phyloP scores from a whole-genome alignment of 2,329 filamentous ascomycete genomes.

The Dothiorella sarmentorum region DNA sequence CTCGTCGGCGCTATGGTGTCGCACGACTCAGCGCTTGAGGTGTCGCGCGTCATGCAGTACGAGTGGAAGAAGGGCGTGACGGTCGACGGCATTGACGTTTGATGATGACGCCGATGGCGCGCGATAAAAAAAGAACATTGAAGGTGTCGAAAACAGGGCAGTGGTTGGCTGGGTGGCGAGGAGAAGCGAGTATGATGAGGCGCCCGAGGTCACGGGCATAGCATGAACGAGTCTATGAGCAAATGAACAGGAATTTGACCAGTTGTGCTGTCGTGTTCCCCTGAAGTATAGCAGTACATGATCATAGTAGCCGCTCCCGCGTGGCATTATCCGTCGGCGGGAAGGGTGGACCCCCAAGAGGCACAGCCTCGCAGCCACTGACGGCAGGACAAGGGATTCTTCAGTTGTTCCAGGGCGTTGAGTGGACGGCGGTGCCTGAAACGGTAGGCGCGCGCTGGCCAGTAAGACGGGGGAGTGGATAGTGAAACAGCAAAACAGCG shows the following conservation, averaged over 20 bases:
- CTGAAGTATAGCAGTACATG: too few species aligned
- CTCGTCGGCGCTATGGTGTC: conserved; percentile 79
- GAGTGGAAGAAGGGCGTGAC: conserved; percentile 82
- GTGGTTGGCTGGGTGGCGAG: neutral
- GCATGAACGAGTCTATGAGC: neutral
- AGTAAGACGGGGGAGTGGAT: neutral
- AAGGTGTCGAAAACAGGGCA: conserved; percentile 6
- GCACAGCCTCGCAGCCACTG: conserved; percentile 11
- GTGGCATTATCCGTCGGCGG: neutral
- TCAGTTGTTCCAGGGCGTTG: neutral
- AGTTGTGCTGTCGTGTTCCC: neutral
- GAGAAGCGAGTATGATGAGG: neutral
- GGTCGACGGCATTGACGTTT: conserved; percentile 81
- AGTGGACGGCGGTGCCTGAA: neutral
- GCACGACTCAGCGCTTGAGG: conserved; percentile 71
- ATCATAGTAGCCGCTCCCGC: conserved; percentile 1
- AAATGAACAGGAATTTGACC: neutral
- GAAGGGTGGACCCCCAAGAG: neutral
- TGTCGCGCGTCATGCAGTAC: conserved; percentile 73
- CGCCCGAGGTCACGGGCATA: neutral
- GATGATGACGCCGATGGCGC: conserved; percentile 25
- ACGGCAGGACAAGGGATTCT: neutral
- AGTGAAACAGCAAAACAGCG: too few species aligned
- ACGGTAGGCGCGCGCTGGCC: neutral
- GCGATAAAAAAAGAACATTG: conserved; percentile 13